phyloP scores from a whole-genome alignment of 1,139 yeast species.

The Chernovozyma aurita region DNA sequence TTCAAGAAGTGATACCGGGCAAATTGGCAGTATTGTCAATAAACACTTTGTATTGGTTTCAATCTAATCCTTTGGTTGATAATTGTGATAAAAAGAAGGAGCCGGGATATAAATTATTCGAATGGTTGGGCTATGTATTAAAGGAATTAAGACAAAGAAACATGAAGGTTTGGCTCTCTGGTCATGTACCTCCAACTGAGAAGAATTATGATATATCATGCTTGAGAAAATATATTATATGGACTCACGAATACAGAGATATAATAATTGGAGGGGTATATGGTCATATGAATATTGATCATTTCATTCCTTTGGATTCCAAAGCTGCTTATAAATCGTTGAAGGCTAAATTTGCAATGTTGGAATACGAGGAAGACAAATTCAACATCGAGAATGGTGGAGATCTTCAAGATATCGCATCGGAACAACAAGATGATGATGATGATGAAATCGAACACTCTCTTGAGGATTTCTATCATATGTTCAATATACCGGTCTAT shows the following conservation, averaged over 20 bases:
- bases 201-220: slow-evolving; percentile 73
- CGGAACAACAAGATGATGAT: slow-evolving; percentile 9
- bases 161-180: slow-evolving; percentile 82
- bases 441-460: slow-evolving; percentile 2
- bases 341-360: slow-evolving; percentile 7
- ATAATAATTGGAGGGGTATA: slow-evolving; percentile 76
- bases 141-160: slow-evolving; percentile 69
- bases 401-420: slow-evolving; percentile 10
- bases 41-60: slow-evolving; percentile 71
- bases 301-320: slow-evolving; percentile 73
- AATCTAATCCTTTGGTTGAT: slow-evolving; percentile 76
- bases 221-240: slow-evolving; percentile 64
- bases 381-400: slow-evolving; percentile 7
- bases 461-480: slow-evolving; percentile 4
- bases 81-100: slow-evolving; percentile 67
- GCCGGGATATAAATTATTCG: slow-evolving; percentile 73
- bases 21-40: slow-evolving; percentile 73
- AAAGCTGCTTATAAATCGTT: slow-evolving; percentile 51
- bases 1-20: slow-evolving; percentile 72
- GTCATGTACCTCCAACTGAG: slow-evolving; percentile 84
- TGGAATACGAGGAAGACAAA: slow-evolving; percentile 11
- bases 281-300: slow-evolving; percentile 90
- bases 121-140: slow-evolving; percentile 74
- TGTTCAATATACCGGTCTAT: slow-evolving; percentile 2
- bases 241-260: slow-evolving; percentile 81